Base-by-base conservation (phyloP, 2,329 filamentous ascomycete genomes). In the Verticillium dahliae region DNA sequence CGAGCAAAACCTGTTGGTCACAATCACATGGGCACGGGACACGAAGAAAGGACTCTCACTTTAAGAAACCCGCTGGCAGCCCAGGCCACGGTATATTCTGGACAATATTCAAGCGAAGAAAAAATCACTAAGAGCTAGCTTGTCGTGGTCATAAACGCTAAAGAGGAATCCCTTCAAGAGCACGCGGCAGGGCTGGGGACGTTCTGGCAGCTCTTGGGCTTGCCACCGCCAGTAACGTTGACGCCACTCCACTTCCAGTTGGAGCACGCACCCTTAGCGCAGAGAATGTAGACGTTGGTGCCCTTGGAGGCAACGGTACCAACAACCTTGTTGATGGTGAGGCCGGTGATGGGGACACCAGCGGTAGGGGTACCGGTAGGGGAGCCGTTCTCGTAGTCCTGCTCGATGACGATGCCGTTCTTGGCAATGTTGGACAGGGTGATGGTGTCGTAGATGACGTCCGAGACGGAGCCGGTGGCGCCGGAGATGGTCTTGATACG, bases 181-280 rank as follows among this genome's bases (percentile, higher is more conserved):
- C 63, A 65, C 60, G 56, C 55, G 62, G 63, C 63, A 27, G 60
- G 60, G 15, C 59, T 67, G 18, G 71, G 71, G 15, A 73, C 57
- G 15, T 68, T 68, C 65, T 70, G 59, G 66, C 71, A 73, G 33
- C 62, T 61, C 38, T 56, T 60, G 13, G 66, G 68, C 33, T 62
- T 77, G 68, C 79, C 76, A 56, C 84, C 84, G 54, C 84, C 84
- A 31, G 80, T 81, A 41, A 85, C 74, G 58, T 65, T 70, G 63
- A 82, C 78, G 52, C 72, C 75, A 9, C 70, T 75, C 80, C 82
- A 85, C 14, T 76, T 81, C 81, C 83, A 87, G 71, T 78, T 74
- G 9, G 75, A 76, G 72, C 81, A 84, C 59, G 75, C 74, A 37
- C 79, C 81, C 50, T 70, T 73, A 18, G 78, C 83, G 66, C 84